phyloP scores from a whole-genome alignment of 73 alveolate genomes.

The Breviolum minutum region DNA sequence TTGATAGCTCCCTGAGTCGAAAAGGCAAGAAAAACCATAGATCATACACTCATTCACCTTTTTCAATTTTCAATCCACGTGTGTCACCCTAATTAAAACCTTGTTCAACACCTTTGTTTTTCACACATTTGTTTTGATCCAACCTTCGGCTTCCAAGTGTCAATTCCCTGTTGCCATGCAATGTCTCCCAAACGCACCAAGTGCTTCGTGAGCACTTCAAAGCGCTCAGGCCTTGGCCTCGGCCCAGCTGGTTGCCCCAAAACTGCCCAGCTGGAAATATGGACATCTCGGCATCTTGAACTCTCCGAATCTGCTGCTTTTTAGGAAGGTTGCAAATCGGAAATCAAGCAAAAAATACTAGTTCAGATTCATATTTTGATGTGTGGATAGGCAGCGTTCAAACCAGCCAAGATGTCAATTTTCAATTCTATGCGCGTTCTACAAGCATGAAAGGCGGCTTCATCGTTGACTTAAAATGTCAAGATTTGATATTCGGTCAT shows the following conservation, averaged over 20 bases:
- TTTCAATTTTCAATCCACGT: not conserved
- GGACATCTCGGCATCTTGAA: not conserved
- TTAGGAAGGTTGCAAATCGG: not conserved
- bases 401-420: no score
- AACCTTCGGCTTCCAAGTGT: not conserved
- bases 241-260: not conserved
- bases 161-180: not conserved
- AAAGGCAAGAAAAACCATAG: not conserved
- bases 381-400: no score
- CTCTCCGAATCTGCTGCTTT: not conserved
- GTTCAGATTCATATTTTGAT: not conserved
- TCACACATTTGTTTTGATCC: not conserved
- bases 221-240: not conserved
- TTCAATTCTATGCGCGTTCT: no score
- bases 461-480: no score
- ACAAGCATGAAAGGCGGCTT: no score
- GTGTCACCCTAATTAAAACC: not conserved
- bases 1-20: not conserved
- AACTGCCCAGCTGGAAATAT: no score
- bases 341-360: no score
- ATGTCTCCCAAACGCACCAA: constrained; percentile 21
- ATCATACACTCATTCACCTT: not conserved
- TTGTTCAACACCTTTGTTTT: not conserved
- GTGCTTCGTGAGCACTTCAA: not conserved
- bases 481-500: no score